Conservation (phyloP, 352 stramenopile genomes). For the Phytophthora boehmeriae region DNA sequence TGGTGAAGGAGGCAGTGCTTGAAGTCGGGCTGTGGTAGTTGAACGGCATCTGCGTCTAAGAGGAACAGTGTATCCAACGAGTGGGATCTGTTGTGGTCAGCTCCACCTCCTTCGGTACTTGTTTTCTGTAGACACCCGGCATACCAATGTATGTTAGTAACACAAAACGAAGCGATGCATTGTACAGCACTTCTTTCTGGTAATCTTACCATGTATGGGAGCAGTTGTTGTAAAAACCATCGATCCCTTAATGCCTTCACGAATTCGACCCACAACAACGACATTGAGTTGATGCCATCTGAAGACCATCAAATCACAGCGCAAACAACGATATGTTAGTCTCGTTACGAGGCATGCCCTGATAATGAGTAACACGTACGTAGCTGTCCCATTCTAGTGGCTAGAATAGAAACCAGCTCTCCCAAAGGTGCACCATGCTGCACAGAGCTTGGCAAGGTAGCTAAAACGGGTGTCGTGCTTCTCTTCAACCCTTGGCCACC, state of each 20-base stretch:
- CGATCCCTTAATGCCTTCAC: slow-evolving; percentile 74
- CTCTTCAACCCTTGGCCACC: slow-evolving; percentile 3
- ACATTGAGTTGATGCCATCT: slow-evolving; percentile 82
- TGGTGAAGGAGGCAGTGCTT: slow-evolving; percentile 80
- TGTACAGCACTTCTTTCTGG: not conserved
- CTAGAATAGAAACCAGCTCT: slow-evolving; percentile 71
- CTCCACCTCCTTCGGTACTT: slow-evolving; percentile 25
- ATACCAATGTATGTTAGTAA: slow-evolving; percentile 5
- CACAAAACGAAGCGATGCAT: not conserved
- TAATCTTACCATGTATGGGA: slow-evolving; percentile 85
- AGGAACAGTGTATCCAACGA: slow-evolving; percentile 63
- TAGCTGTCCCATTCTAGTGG: slow-evolving; percentile 69
- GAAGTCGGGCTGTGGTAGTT: slow-evolving; percentile 68
- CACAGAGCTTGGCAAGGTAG: slow-evolving; percentile 28
- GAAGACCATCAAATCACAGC: slow-evolving; percentile 11
- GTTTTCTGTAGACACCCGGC: slow-evolving; percentile 35
- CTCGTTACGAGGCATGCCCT: not conserved
- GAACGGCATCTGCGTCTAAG: slow-evolving; percentile 49
- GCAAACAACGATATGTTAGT: slow-evolving; percentile 13
- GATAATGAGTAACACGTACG: slow-evolving; percentile 39
- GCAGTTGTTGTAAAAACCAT: slow-evolving; percentile 68
- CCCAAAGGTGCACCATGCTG: slow-evolving; percentile 63
- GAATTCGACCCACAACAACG: slow-evolving; percentile 84
- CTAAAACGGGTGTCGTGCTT: slow-evolving; percentile 1
- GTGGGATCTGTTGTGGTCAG: slow-evolving; percentile 35